A percentile compares a stretch with the other conserved stretches of the same genome.
These are phyloP conservation scores for Zangia roseola DNA, from an alignment of 768 basidiomycete species.

Conservation along the genomic window DNA sequence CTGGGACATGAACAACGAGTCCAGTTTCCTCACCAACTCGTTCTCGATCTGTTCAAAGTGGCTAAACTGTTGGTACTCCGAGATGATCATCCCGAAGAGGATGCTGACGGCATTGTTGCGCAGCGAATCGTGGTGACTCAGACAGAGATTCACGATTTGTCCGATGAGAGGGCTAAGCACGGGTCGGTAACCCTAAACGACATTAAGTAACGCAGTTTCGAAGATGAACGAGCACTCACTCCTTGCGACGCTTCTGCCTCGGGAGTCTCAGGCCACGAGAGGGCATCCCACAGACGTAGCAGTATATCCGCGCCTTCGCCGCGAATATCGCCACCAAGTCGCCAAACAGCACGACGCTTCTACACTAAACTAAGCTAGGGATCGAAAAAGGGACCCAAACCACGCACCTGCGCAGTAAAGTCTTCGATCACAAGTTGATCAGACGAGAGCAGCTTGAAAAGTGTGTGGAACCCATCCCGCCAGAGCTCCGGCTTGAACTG, in stretches of 20 bases:
- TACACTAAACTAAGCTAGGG: constrained; percentile 30
- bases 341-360: constrained; percentile 96
- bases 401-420: constrained; percentile 81
- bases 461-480: constrained; percentile 77
- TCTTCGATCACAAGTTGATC: constrained; percentile 94
- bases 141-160: constrained; percentile 85
- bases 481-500: constrained; percentile 78
- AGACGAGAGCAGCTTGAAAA: constrained; percentile 83
- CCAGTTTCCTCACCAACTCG: constrained; percentile 87
- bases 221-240: constrained; percentile 42
- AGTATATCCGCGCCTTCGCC: constrained; percentile 87
- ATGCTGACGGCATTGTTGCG: constrained; percentile 90
- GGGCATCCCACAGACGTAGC: constrained; percentile 78
- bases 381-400: not conserved
- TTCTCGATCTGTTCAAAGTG: constrained; percentile 90
- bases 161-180: constrained; percentile 83
- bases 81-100: constrained; percentile 92
- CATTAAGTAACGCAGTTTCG: not conserved
- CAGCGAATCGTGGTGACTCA: constrained; percentile 92
- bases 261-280: constrained; percentile 70
- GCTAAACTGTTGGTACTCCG: constrained; percentile 81
- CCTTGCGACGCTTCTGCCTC: constrained; percentile 57
- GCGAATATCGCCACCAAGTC: constrained; percentile 92
- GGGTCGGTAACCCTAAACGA: constrained; percentile 74
- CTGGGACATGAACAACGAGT: constrained; percentile 90